Evolutionary conservation across 176 grass and related monocot species (phyloP).

Genomic region (Pontederia paniculata): DNA sequence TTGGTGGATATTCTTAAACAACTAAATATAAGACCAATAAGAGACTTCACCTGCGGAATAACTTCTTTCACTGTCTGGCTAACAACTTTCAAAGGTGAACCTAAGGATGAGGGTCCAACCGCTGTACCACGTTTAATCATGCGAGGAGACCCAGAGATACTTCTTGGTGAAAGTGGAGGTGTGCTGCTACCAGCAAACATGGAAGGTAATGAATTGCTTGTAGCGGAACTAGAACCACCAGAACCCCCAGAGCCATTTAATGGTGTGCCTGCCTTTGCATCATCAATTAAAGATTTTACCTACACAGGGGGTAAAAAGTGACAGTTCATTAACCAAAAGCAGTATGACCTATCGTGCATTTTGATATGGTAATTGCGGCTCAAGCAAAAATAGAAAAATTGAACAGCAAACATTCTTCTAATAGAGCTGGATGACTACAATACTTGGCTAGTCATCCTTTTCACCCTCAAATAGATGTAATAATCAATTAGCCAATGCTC

Average conservation of each 20-base stretch:
- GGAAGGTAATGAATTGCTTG: conserved; percentile 35
- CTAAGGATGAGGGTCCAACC: conserved; percentile 18
- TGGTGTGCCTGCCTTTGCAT: conserved; percentile 29
- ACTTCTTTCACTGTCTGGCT: conserved; percentile 40
- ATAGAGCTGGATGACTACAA: too few relatives aligned
- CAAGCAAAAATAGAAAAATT: too few relatives aligned
- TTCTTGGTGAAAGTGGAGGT: conserved; percentile 76
- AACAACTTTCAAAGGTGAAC: conserved; percentile 46
- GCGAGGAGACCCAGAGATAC: conserved; percentile 29
- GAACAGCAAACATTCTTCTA: too few relatives aligned
- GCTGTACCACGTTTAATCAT: conserved; percentile 34
- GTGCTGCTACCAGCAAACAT: conserved; percentile 47
- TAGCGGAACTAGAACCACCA: conserved; percentile 19
- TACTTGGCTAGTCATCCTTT: too few relatives aligned
- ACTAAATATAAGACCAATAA: too few relatives aligned
- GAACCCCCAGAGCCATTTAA: conserved; percentile 2
- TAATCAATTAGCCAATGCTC: too few relatives aligned
- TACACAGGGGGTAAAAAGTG: conserved; percentile 3
- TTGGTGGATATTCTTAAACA: neutral
- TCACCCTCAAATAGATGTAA: too few relatives aligned
- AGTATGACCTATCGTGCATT: neutral
- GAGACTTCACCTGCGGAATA: conserved; percentile 65
- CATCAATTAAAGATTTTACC: conserved; percentile 32
- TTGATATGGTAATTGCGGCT: neutral
- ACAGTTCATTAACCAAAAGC: neutral